A percentile compares a stretch with the other conserved stretches of the same genome.
These are phyloP conservation scores for Clohesyomyces aquaticus DNA, from an alignment of 495 filamentous ascomycete genomes.

Conservation along the genomic window DNA sequence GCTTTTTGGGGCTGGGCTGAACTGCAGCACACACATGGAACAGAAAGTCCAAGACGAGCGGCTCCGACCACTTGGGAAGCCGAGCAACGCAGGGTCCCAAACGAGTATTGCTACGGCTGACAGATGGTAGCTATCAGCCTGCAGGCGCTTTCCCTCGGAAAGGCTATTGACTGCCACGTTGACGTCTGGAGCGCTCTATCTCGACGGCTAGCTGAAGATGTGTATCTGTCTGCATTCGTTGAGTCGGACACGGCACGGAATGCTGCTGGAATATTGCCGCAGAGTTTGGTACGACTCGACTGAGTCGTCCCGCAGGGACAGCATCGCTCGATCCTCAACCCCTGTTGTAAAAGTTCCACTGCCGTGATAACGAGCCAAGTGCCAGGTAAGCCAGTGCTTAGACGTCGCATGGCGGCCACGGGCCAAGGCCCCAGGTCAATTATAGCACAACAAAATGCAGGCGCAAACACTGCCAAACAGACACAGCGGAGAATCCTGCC, in stretches of 20 bases:
- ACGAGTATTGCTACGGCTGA: slow-evolving; percentile 13
- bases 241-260: slow-evolving; percentile 7
- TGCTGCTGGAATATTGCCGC: slow-evolving; percentile 5
- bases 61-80: slow-evolving; percentile 4
- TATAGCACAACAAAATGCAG: too few species aligned
- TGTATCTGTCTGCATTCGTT: neutral
- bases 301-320: neutral
- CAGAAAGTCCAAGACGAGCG: neutral
- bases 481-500: neutral
- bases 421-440: too few species aligned
- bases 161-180: slow-evolving; percentile 17
- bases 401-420: neutral
- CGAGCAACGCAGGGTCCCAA: neutral
- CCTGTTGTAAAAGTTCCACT: neutral
- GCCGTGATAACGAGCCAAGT: neutral
- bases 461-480: too few species aligned
- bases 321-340: neutral
- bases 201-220: neutral
- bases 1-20: slow-evolving; percentile 21
- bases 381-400: neutral
- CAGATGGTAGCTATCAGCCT: neutral
- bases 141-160: neutral
- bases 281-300: neutral
- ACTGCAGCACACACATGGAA: slow-evolving; percentile 4
- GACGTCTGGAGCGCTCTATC: slow-evolving; percentile 4